These are phyloP conservation scores for Wallacemonas sp. DNA, from an alignment of 208 protist genomes.

Conservation along the genomic window DNA sequence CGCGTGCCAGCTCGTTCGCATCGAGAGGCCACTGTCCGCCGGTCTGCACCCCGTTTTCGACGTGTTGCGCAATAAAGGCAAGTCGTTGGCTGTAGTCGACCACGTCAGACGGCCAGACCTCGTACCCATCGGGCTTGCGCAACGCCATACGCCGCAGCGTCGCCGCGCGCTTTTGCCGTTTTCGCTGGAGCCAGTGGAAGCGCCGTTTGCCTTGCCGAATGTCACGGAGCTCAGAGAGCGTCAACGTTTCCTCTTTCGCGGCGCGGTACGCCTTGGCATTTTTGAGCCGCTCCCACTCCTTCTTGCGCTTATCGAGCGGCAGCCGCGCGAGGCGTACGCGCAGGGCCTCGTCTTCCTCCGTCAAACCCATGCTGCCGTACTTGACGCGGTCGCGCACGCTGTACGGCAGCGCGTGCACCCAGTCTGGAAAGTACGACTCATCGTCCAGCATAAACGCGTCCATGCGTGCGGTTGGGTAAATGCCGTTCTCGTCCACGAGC, in stretches of 20 bases:
- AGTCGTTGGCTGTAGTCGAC: conserved; percentile 85
- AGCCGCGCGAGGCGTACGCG: conserved; percentile 73
- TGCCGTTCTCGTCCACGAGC: conserved; percentile 75
- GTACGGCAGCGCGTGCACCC: conserved; percentile 85
- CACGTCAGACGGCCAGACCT: conserved; percentile 67
- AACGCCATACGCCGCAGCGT: conserved; percentile 70
- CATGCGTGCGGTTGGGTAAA: conserved; percentile 73
- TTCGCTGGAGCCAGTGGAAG: conserved; percentile 86
- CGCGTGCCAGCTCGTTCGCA: conserved; percentile 46
- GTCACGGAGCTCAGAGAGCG: conserved; percentile 75
- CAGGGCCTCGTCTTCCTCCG: conserved; percentile 86
- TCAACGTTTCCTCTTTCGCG: conserved; percentile 70
- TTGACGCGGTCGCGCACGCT: conserved; percentile 86
- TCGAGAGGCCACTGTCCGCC: conserved; percentile 81
- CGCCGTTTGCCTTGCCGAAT: conserved; percentile 75
- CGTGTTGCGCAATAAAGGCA: conserved; percentile 86
- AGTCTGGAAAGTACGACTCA: conserved; percentile 81
- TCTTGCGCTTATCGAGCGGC: conserved; percentile 59
- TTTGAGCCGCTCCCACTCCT: conserved; percentile 80
- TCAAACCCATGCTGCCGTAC: conserved; percentile 85
- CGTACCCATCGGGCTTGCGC: conserved; percentile 70
- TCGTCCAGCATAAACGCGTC: conserved; percentile 91
- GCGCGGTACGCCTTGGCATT: conserved; percentile 72
- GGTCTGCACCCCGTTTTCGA: conserved; percentile 84
- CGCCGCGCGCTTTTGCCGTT: conserved; percentile 68